Evolutionary conservation across 139 green algal genomes (phyloP), one percentile per base, ranked within the genome.

Genomic region (Closterium sp.): DNA sequence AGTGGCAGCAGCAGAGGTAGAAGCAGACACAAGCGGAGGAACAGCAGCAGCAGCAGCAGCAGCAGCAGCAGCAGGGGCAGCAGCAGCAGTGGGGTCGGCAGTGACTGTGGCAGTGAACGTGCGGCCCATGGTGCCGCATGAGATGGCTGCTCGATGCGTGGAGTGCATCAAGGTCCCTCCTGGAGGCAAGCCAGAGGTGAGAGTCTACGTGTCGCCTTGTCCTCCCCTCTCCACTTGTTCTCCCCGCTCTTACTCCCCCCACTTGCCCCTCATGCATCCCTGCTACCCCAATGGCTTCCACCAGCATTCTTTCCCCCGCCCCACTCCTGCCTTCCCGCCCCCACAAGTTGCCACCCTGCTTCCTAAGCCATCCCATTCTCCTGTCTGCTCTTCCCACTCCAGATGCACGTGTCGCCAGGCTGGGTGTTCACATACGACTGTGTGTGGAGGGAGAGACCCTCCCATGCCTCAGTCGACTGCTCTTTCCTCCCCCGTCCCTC

Each of bases 31-130:
- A 38, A 38, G 32, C 32, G 32, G 32, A 70, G 45, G 5, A 19
- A 1, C 5, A 19, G 45, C 45, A 70, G 45, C 62, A 79, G 62
- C 17, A 27, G 17, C 19, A 24, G 17, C 2, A 13, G 3, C 62
- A 27, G 62, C 62, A 22, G 19, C 62, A 79, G 62, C 62, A 79
- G 62, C 1, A 79, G 62, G 62, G 29, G 9, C 88, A 86, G 88
- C 62, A 90, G 27, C 29, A 86, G 30, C 38, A 4, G 88, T 31
- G 13, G 29, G 89, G 31, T 45, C 79, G 31, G 79, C 88, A 88
- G 93, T 95, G 10, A 91, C 92, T 11, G 97, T 99, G 2, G 97
- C 97, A 1, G 96, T 99, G 0, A 95, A 99, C 73, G 95, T 99
- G 0, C 92, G 97, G 4, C 97, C 97, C 0, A 92, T 99, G 27